Conservation (phyloP, 2,329 filamentous ascomycete genomes). For the Penicillium sp. region DNA sequence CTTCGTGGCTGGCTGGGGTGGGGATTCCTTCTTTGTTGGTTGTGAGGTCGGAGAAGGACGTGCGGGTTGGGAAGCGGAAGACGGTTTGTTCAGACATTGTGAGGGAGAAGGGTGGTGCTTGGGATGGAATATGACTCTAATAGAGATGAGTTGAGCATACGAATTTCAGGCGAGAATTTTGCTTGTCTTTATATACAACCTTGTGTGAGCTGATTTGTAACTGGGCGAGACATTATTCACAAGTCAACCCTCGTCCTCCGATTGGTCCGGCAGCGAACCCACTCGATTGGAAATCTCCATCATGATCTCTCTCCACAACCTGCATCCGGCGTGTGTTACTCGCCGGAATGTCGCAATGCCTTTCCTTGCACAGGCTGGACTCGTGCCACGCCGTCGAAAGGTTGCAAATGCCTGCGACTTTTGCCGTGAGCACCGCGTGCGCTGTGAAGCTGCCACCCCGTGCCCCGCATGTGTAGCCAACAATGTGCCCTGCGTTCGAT, state of each 20-base stretch:
- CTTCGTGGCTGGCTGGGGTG: slow-evolving; percentile 35
- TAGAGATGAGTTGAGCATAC: not conserved
- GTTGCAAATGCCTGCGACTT: slow-evolving; percentile 27
- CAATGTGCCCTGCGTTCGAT: slow-evolving; percentile 19
- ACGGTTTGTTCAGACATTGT: not conserved
- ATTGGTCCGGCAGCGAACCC: not conserved
- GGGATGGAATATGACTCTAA: not conserved
- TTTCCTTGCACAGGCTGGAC: not conserved
- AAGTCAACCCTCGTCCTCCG: not conserved
- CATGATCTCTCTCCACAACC: not conserved
- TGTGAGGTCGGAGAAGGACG: slow-evolving; percentile 28
- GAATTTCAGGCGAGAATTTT: not conserved
- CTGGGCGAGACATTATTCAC: not conserved
- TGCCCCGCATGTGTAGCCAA: slow-evolving; percentile 27
- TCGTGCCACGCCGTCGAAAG: slow-evolving; percentile 16
- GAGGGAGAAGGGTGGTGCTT: too few species aligned
- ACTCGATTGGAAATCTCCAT: not conserved
- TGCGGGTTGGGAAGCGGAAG: not conserved
- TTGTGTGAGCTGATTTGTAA: not conserved
- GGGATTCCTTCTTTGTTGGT: slow-evolving; percentile 35
- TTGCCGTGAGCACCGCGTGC: slow-evolving; percentile 29
- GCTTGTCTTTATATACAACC: not conserved
- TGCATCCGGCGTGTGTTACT: not conserved
- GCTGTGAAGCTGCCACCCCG: slow-evolving; percentile 26
- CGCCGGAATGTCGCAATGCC: not conserved